Evolutionary conservation across 768 basidiomycete genomes (phyloP), one percentile per base, ranked within the genome.

Genomic region (Trametes punicea): DNA sequence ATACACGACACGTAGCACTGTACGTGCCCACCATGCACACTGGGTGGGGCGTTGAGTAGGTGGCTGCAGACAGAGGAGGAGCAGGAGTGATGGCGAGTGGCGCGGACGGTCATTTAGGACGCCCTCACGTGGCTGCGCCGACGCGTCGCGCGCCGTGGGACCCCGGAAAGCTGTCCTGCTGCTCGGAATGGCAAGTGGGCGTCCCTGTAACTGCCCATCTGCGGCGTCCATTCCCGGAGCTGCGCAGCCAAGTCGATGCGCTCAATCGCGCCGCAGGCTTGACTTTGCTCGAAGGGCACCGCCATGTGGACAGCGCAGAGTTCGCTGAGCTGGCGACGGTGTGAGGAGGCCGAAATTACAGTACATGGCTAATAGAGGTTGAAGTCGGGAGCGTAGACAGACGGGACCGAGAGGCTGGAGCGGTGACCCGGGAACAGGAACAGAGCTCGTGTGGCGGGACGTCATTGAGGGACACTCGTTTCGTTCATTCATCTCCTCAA

Each of bases 131-230:
- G 56, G 36, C 27, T 31, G 33, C 42, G 16, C 49, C 44, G 50
- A 51, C 56, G 56, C 56, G 56, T 57, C 56, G 55, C 55, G 52
- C 52, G 50, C 56, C 56, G 36, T 33, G 29, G 56, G 56, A 57
- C 56, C 56, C 56, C 56, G 56, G 39, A 57, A n/a, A 51, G 50
- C 45, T 46, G 42, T 15, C 23, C 23, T 21, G 27, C 47, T 3
- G 34, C 15, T 9, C 34, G 5, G 15, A 9, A 8, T 36, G 34
- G 5, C 13, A 36, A 4, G 34, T 36, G 26, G 15, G 23, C 40
- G 25, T 55, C 47, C 45, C 34, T 20, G 26, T 20, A 15, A 20
- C 34, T 39, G 53, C 47, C 51, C 29, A n/a, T n/a, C 47, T 23
- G 33, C 23, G 20, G 45, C 38, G 50, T 46, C 45, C 56, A 57